Evolutionary conservation across 2,329 filamentous ascomycete species (phyloP), one percentile per base, ranked within the genome.

Genomic region (Alternaria gaisen): DNA sequence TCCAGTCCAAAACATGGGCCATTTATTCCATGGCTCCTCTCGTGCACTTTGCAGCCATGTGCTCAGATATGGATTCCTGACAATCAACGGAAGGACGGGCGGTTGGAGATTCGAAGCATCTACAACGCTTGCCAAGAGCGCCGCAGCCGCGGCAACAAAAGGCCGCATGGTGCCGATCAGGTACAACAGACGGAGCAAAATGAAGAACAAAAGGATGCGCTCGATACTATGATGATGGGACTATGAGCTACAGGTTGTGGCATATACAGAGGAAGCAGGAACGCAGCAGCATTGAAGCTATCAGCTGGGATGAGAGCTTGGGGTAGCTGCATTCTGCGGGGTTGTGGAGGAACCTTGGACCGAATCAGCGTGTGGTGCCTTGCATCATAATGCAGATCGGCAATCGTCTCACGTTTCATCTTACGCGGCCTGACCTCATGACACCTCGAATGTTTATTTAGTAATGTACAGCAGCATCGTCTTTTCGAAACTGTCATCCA

Each of bases 1-100:
- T 34, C 91, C 91, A 7, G 90, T 91, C 84, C 89, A 94, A 77
- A 94, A 93, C 77, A 94, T 94, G 24, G 93, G 93, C 93, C 93
- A 97, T 79, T 87, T 86, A 55, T 88, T 85, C 92, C 92, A 96
- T 2, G 93, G 93, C 46, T 85, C 84, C 57, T 90, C 86, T 67
- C 93, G 85, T 41, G 92, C 91, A 77, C 86, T 85, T 48, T 84
- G 83, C 58, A 92, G 81, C 84, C 77, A 86, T 70, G 82, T 83
- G 57, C 81, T 84, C 56, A 84, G 73, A 68, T 85, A 85, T 16
- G 83, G 83, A 60, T 82, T 84, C 58, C 83, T 79, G 46, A 85
- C 83, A 58, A 83, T 79, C 64, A 84, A 77, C 14, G 83, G 83
- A 47, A 85, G 77, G 7, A 84, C 81, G 12, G 83, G 82, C 56